phyloP scores from a whole-genome alignment of 176 grass and related monocot genomes.

The Melocanna baccifera region DNA sequence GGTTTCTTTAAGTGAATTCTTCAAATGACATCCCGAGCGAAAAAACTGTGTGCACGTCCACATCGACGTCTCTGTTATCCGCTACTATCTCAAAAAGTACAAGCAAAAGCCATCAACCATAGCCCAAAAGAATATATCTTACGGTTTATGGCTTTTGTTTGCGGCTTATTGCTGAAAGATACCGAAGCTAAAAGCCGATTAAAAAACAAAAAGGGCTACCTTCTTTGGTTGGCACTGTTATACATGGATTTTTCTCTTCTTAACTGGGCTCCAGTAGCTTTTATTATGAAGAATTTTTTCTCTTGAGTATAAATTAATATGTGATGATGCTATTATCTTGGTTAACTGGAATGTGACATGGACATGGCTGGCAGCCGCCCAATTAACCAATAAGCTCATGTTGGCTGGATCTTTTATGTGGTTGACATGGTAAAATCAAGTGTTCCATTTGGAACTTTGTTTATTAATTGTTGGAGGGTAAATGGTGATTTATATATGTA shows the following conservation, averaged over 20 bases:
- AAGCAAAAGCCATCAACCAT: too few species aligned
- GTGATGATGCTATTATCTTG: neutral
- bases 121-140: too few species aligned
- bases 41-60: too few species aligned
- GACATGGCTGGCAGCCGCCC: neutral
- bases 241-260: neutral
- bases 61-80: too few species aligned
- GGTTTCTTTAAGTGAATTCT: too few species aligned
- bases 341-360: neutral
- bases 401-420: neutral
- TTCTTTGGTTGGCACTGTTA: neutral
- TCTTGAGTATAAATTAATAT: slow-evolving; percentile 1
- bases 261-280: neutral
- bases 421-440: neutral
- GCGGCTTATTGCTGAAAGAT: too few species aligned
- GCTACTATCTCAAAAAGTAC: too few species aligned
- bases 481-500: neutral
- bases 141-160: too few species aligned
- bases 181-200: too few species aligned
- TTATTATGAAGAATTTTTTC: neutral
- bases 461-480: neutral
- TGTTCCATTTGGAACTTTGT: neutral
- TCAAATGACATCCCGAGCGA: too few species aligned
- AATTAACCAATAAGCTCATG: neutral
- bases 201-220: too few species aligned